phyloP scores from a whole-genome alignment of 176 grass and related monocot species.

The Zoysia japonica region DNA sequence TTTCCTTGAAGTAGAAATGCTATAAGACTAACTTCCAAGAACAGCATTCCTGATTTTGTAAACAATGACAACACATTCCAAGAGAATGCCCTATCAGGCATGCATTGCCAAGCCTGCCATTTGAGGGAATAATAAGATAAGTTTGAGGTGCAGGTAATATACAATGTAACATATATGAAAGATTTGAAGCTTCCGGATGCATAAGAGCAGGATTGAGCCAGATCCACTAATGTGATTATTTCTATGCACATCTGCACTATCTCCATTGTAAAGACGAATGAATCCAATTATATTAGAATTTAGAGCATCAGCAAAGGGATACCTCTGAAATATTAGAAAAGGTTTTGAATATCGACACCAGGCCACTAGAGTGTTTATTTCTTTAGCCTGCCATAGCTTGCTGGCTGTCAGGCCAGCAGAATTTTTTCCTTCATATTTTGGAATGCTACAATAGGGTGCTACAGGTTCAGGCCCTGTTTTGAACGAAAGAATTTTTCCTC shows the following conservation, averaged over 20 bases:
- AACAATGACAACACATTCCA: slow-evolving; percentile 89
- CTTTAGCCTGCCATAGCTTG: neutral
- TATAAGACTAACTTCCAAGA: slow-evolving; percentile 91
- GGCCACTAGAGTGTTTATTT: neutral
- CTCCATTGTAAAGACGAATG: neutral
- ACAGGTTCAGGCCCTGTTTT: neutral
- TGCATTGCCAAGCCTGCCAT: slow-evolving; percentile 82
- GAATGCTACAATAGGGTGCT: neutral
- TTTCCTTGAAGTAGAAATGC: slow-evolving; percentile 99
- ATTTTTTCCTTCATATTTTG: neutral
- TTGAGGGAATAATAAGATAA: slow-evolving; percentile 14
- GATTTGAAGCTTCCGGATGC: neutral
- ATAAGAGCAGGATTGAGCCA: neutral
- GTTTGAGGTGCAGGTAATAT: slow-evolving; percentile 22
- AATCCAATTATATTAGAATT: neutral
- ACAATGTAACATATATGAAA: neutral
- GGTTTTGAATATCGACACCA: neutral
- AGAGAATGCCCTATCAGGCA: slow-evolving; percentile 68
- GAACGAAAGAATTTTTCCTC: no score
- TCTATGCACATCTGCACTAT: neutral
- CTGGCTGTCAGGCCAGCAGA: neutral
- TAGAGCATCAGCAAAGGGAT: neutral
- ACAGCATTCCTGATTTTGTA: slow-evolving; percentile 83
- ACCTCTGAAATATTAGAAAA: slow-evolving; percentile 10
- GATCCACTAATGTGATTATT: neutral